These are phyloP conservation scores for Candida rishiriensis DNA, from an alignment of 805 yeast genomes.

Conservation along the genomic window DNA sequence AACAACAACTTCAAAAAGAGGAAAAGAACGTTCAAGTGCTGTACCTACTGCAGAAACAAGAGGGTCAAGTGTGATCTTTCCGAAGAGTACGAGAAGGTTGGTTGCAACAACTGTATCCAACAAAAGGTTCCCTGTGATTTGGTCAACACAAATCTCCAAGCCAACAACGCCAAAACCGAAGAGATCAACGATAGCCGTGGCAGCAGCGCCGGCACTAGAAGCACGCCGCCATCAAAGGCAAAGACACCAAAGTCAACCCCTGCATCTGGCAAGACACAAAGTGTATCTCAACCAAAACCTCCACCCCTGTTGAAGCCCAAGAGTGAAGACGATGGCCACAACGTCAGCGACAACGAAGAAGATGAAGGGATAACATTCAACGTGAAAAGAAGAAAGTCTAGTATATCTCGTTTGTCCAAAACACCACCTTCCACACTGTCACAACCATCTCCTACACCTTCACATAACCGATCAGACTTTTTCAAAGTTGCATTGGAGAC, in stretches of 20 bases:
- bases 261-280: no score
- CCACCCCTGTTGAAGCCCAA: no score
- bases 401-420: background rate
- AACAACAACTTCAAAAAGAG: slow-evolving; percentile 25
- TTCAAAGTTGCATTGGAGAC: slow-evolving; percentile 1
- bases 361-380: slow-evolving; percentile 5
- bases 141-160: background rate
- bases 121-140: slow-evolving; percentile 3
- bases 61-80: slow-evolving; percentile 16
- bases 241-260: background rate
- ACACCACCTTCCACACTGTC: background rate
- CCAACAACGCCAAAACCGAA: background rate
- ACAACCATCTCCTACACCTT: background rate
- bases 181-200: background rate
- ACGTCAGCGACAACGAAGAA: slow-evolving; percentile 3
- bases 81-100: slow-evolving; percentile 11
- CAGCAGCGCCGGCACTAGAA: background rate
- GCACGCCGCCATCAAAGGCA: background rate
- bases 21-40: slow-evolving; percentile 28
- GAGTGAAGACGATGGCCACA: background rate
- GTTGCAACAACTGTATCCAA: slow-evolving; percentile 12
- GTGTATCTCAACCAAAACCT: no score
- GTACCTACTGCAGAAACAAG: slow-evolving; percentile 24
- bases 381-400: background rate
- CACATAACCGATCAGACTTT: slow-evolving; percentile 1